Percentiles rank a stretch among this genome's conserved stretches.
These are phyloP conservation scores for Hymenoscyphus occultus DNA, from an alignment of 2,329 filamentous ascomycete genomes.

Conservation along the genomic window DNA sequence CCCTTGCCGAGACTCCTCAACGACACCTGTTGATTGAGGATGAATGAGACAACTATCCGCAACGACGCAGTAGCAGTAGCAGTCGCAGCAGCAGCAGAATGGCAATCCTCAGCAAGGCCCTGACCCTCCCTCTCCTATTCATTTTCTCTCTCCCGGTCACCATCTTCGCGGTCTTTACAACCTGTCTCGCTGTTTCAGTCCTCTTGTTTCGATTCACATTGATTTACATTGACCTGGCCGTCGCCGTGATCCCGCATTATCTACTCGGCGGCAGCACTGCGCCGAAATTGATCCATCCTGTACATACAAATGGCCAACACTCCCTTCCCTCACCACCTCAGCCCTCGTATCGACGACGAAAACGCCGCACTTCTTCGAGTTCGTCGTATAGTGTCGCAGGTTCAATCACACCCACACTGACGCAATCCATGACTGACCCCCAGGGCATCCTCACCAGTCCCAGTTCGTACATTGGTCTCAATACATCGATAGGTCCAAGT, in stretches of 20 bases:
- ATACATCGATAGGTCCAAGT: conserved; percentile 49
- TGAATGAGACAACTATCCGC: not conserved
- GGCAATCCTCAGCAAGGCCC: conserved; percentile 39
- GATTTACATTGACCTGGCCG: conserved; percentile 61
- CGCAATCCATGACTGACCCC: not conserved
- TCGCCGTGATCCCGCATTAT: conserved; percentile 56
- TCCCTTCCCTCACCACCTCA: conserved; percentile 13
- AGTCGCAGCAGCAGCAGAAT: not conserved
- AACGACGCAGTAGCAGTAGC: not conserved
- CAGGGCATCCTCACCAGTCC: conserved; percentile 21
- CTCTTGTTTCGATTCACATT: conserved; percentile 58
- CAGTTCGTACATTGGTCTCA: conserved; percentile 40
- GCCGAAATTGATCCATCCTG: conserved; percentile 3
- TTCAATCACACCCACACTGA: conserved; percentile 22
- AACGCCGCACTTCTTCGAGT: conserved; percentile 33
- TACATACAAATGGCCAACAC: not conserved
- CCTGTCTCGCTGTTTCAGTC: conserved; percentile 57
- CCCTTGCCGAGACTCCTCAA: not conserved
- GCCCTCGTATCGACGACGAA: conserved; percentile 16
- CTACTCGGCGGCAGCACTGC: conserved; percentile 38
- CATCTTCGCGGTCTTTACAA: conserved; percentile 61
- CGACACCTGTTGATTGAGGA: not conserved
- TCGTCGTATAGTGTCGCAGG: conserved; percentile 37
- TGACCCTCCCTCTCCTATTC: conserved; percentile 61
- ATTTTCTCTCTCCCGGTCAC: conserved; percentile 61